A percentile compares a stretch with the other conserved stretches of the same genome.
Evolutionary conservation across 352 stramenopile species (phyloP).

Genomic region (Phytopythium litorale): DNA sequence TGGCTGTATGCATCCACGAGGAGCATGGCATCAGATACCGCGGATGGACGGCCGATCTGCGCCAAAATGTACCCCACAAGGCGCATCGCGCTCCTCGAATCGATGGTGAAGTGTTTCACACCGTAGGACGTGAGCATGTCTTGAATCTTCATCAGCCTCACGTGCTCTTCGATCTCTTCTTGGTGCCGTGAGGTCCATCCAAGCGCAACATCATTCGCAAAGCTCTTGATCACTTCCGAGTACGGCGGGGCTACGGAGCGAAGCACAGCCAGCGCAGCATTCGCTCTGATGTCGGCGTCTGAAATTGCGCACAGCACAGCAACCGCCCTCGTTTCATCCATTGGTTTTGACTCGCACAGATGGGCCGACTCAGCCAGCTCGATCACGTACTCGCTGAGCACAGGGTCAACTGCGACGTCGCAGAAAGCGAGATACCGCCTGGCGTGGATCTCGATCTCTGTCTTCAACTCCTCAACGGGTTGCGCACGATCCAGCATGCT

Average conservation of each 20-base stretch:
- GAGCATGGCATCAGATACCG: slow-evolving; percentile 50
- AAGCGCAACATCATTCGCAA: slow-evolving; percentile 24
- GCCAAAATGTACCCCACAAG: slow-evolving; percentile 57
- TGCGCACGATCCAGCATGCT: slow-evolving; percentile 61
- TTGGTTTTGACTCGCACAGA: slow-evolving; percentile 12
- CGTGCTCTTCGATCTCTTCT: slow-evolving; percentile 55
- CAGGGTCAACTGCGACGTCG: slow-evolving; percentile 27
- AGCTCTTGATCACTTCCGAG: slow-evolving; percentile 43
- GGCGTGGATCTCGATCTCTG: slow-evolving; percentile 41
- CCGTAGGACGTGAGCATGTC: slow-evolving; percentile 67
- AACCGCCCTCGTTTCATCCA: slow-evolving; percentile 25
- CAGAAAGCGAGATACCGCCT: slow-evolving; percentile 43
- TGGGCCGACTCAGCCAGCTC: slow-evolving; percentile 39
- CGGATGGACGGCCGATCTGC: slow-evolving; percentile 40
- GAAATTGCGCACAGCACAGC: slow-evolving; percentile 31
- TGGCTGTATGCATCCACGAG: slow-evolving; percentile 61
- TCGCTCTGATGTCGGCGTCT: slow-evolving; percentile 19
- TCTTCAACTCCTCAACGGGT: slow-evolving; percentile 25
- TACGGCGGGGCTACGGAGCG: slow-evolving; percentile 52
- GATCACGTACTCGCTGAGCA: slow-evolving; percentile 42
- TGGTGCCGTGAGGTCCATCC: slow-evolving; percentile 38
- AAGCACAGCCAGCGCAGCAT: slow-evolving; percentile 30
- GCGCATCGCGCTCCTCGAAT: slow-evolving; percentile 40
- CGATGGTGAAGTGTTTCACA: slow-evolving; percentile 46
- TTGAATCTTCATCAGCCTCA: slow-evolving; percentile 74